Percentiles rank a stretch among this genome's conserved stretches.
Evolutionary conservation across 352 stramenopile genomes (phyloP).

Genomic region (Globisporangium radiosum): DNA sequence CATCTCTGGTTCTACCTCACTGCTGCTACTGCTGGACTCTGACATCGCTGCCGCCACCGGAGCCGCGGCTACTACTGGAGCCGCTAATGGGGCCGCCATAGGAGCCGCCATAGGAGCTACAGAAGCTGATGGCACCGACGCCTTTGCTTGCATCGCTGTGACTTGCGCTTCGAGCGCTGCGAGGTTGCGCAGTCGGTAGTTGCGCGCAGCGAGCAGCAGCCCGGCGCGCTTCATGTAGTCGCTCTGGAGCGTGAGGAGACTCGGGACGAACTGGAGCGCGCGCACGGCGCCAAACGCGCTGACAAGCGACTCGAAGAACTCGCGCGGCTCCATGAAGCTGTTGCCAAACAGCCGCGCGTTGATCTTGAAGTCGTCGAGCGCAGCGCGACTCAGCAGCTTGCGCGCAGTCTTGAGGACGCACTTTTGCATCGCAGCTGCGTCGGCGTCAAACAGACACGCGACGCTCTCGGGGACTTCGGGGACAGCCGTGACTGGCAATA

Average conservation of each 20-base stretch:
- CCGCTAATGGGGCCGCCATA: neutral
- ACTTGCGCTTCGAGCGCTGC: conserved; percentile 28
- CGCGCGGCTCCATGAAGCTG: conserved; percentile 68
- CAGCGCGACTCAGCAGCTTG: conserved; percentile 47
- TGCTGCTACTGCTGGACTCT: too few relatives aligned
- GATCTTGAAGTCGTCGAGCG: conserved; percentile 76
- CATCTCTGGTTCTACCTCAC: too few relatives aligned
- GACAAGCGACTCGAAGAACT: conserved; percentile 63
- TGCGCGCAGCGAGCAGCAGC: conserved; percentile 44
- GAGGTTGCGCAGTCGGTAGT: conserved; percentile 42
- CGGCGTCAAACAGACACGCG: conserved; percentile 54
- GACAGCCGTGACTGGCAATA: conserved; percentile 39
- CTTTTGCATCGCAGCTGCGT: conserved; percentile 63
- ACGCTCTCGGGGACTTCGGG: conserved; percentile 43
- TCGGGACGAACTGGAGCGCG: conserved; percentile 56
- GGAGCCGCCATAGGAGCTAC: neutral
- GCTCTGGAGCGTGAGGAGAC: conserved; percentile 55
- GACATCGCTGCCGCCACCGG: too few relatives aligned
- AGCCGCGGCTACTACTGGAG: neutral
- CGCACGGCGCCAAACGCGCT: conserved; percentile 49
- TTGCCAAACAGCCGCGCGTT: conserved; percentile 72
- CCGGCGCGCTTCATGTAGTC: conserved; percentile 50
- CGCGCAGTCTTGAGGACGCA: conserved; percentile 41
- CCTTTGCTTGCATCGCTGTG: conserved; percentile 7
- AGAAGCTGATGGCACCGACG: neutral